These are phyloP conservation scores for Sclerospora graminicola DNA, from an alignment of 352 stramenopile species.

Conservation along the genomic window DNA sequence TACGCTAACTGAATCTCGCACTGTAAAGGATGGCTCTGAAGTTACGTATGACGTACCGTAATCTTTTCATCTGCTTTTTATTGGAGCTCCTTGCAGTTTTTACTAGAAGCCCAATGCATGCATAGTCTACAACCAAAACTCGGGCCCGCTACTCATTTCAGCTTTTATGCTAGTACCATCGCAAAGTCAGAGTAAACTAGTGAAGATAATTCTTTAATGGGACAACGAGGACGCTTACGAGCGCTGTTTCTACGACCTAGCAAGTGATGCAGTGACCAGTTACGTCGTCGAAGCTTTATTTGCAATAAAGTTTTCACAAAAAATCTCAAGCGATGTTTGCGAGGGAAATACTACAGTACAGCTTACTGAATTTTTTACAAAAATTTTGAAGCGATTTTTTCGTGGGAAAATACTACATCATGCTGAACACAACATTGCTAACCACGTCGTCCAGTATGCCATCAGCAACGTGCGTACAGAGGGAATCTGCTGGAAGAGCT, in stretches of 20 bases:
- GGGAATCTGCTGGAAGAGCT: slow-evolving; percentile 49
- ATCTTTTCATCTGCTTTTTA: slow-evolving; percentile 47
- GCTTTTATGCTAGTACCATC: slow-evolving; percentile 45
- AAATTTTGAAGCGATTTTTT: no score
- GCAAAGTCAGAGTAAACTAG: slow-evolving; percentile 38
- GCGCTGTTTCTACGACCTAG: slow-evolving; percentile 56
- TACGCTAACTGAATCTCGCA: slow-evolving; percentile 36
- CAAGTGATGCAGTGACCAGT: slow-evolving; percentile 61
- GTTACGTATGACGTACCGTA: slow-evolving; percentile 32
- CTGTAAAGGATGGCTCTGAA: slow-evolving; percentile 24
- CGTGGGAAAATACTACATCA: slow-evolving; percentile 64
- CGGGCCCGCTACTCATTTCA: slow-evolving; percentile 55
- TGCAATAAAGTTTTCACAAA: slow-evolving; percentile 48
- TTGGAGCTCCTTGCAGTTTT: slow-evolving; percentile 44
- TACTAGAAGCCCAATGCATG: slow-evolving; percentile 27
- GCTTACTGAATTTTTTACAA: no score
- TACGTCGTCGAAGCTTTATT: slow-evolving; percentile 69
- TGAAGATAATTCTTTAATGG: slow-evolving; percentile 62
- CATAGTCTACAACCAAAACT: slow-evolving; percentile 65
- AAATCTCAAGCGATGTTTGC: slow-evolving; percentile 53
- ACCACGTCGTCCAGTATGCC: slow-evolving; percentile 75
- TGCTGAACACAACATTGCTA: slow-evolving; percentile 58
- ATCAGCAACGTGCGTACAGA: slow-evolving; percentile 40
- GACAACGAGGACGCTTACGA: slow-evolving; percentile 36
- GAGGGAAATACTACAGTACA: no score